Conservation (phyloP, 2,329 filamentous ascomycete genomes). For the Cladophialophora immunda region DNA sequence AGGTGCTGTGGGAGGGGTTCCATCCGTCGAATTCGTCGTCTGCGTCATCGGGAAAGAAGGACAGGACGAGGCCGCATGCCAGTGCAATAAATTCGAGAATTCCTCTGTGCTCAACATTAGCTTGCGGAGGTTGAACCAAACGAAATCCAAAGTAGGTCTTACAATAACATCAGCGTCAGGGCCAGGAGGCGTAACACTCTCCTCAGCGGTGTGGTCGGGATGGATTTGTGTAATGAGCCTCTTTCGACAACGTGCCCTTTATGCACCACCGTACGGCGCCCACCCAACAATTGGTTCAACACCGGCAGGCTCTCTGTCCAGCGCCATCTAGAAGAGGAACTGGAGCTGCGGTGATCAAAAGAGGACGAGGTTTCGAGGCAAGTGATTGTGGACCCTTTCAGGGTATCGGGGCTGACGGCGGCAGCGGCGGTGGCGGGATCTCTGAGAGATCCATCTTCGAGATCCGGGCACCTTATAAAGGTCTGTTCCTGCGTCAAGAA, state of each 20-base stretch:
- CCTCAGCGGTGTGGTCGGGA: constrained; percentile 23
- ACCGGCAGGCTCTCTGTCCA: constrained; percentile 24
- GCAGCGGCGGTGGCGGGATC: constrained; percentile 22
- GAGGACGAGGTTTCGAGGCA: constrained; percentile 18
- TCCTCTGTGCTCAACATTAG: constrained; percentile 40
- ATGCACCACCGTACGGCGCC: constrained; percentile 9
- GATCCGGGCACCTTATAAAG: constrained; percentile 23
- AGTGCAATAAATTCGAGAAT: constrained; percentile 53
- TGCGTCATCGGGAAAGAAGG: constrained; percentile 54
- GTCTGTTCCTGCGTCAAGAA: constrained; percentile 35
- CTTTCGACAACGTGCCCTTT: constrained; percentile 21
- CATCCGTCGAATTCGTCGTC: constrained; percentile 51
- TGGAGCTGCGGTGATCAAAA: constrained; percentile 17
- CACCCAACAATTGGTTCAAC: constrained; percentile 11
- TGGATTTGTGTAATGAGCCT: constrained; percentile 11
- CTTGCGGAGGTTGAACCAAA: background rate
- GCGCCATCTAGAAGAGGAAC: constrained; percentile 20
- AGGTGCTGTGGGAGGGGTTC: constrained; percentile 49
- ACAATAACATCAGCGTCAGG: constrained; percentile 39
- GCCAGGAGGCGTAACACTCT: constrained; percentile 34
- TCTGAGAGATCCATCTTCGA: constrained; percentile 30
- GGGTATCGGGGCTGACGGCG: constrained; percentile 20
- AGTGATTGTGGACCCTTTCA: constrained; percentile 30
- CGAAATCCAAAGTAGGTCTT: constrained; percentile 6
- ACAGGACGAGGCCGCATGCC: constrained; percentile 48